Evolutionary conservation across 2,329 filamentous ascomycete genomes (phyloP).

Genomic region (Epichloe gansuensis): DNA sequence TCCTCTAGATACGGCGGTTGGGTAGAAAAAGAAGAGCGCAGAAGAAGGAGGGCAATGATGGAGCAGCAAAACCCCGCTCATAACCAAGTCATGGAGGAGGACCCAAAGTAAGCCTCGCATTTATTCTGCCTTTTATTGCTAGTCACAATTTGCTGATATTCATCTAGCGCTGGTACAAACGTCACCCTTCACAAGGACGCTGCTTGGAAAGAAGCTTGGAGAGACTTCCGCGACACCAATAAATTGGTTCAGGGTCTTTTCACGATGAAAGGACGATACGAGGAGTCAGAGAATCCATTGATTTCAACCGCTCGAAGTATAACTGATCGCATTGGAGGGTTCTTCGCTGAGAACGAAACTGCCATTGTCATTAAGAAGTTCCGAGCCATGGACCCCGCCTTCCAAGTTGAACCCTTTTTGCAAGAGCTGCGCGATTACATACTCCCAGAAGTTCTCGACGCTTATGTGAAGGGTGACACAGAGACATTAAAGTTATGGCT

Average conservation of each 20-base stretch:
- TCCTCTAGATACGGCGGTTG: constrained; percentile 93
- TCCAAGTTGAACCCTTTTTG: constrained; percentile 90
- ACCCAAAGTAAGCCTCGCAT: constrained; percentile 59
- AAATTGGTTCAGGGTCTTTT: constrained; percentile 82
- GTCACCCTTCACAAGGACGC: constrained; percentile 94
- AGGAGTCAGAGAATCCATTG: constrained; percentile 94
- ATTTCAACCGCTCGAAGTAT: constrained; percentile 89
- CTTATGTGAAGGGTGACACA: constrained; percentile 91
- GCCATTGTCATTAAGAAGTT: constrained; percentile 97
- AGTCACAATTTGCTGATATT: neutral
- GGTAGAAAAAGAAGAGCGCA: constrained; percentile 90
- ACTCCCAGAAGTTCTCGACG: constrained; percentile 89
- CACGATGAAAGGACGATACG: constrained; percentile 72
- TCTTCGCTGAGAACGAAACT: constrained; percentile 97
- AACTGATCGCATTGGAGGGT: constrained; percentile 81
- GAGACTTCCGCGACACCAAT: constrained; percentile 82
- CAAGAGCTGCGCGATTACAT: constrained; percentile 97
- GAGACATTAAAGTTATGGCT: constrained; percentile 91
- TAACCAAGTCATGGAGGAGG: constrained; percentile 59
- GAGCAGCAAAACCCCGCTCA: constrained; percentile 46
- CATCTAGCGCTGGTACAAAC: constrained; percentile 73
- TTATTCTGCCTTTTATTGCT: neutral
- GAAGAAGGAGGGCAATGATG: constrained; percentile 60
- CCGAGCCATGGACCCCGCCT: constrained; percentile 84
- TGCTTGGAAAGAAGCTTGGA: constrained; percentile 97